Percentiles rank a stretch among this genome's conserved stretches.
These are phyloP conservation scores for Gastrolobium bilobum DNA, from an alignment of 306 rosid genomes.

Conservation along the genomic window DNA sequence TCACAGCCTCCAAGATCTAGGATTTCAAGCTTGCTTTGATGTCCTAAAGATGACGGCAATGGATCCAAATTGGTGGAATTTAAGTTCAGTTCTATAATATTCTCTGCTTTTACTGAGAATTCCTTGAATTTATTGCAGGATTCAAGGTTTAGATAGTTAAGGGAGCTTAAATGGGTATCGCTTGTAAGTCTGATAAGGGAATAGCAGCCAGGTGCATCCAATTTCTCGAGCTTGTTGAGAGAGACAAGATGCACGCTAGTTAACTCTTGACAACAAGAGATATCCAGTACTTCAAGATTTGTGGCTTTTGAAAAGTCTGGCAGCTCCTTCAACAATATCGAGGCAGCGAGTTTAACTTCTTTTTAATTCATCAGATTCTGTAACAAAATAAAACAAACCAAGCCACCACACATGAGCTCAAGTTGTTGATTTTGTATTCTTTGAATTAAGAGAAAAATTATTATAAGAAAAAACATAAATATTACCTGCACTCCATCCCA, in stretches of 20 bases:
- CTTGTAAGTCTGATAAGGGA: neutral
- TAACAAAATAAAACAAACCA: neutral
- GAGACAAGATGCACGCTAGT: neutral
- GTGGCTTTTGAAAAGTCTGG: constrained; percentile 27
- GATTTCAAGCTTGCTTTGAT: constrained; percentile 8
- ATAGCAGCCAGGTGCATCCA: neutral
- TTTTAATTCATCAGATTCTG: constrained; percentile 23
- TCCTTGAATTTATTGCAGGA: neutral
- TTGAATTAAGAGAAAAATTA: neutral
- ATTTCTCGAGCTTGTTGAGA: constrained; percentile 2
- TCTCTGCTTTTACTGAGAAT: neutral
- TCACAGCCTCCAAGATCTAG: neutral
- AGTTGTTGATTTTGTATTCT: neutral
- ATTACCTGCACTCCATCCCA: constrained; percentile 43
- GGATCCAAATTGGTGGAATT: neutral
- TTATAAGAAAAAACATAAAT: neutral
- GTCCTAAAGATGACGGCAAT: neutral
- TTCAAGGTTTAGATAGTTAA: neutral
- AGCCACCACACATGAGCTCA: neutral
- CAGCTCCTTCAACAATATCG: neutral
- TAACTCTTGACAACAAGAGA: neutral
- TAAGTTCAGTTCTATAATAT: neutral
- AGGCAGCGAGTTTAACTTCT: neutral
- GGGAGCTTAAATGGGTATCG: neutral
- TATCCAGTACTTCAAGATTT: constrained; percentile 16